These are phyloP conservation scores for Suhomyces bribrorum DNA, from an alignment of 1,139 yeast species.

Conservation along the genomic window DNA sequence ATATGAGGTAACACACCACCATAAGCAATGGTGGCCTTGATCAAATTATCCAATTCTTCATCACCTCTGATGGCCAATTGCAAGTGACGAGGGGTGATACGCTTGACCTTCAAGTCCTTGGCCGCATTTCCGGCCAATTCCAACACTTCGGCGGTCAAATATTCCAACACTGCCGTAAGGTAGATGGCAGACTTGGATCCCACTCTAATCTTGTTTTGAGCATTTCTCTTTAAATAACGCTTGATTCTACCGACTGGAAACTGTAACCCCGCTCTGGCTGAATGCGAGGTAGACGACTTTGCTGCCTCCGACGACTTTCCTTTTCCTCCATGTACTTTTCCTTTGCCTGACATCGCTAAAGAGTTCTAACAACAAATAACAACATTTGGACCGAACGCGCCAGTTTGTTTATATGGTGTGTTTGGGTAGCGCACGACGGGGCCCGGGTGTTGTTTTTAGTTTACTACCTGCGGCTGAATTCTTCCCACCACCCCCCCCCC, in stretches of 20 bases:
- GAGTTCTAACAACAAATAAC: conserved; percentile 11
- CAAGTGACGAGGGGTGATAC: conserved; percentile 98
- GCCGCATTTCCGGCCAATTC: conserved; percentile 99
- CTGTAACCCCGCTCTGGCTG: conserved; percentile 96
- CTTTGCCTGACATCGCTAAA: conserved; percentile 68
- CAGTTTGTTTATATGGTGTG: conserved; percentile 13
- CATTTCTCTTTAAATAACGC: conserved; percentile 88
- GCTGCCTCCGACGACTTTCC: conserved; percentile 80
- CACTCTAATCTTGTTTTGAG: conserved; percentile 91
- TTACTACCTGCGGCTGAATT: conserved; percentile 5
- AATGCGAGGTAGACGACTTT: conserved; percentile 77
- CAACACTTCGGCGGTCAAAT: conserved; percentile 95
- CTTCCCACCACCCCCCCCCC: too few species aligned
- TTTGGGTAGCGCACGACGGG: conserved; percentile 9
- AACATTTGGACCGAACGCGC: conserved; percentile 10
- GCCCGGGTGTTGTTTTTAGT: conserved; percentile 5
- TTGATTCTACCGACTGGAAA: conserved; percentile 99
- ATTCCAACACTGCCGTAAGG: conserved; percentile 94
- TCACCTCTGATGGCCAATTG: conserved; percentile 99
- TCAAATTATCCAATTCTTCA: conserved; percentile 94
- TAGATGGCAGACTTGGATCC: conserved; percentile 98
- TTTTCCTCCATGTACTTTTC: conserved; percentile 96
- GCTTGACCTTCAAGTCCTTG: conserved; percentile 94
- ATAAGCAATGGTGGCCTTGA: conserved; percentile 96
- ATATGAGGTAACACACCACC: conserved; percentile 99